A percentile compares a stretch with the other conserved stretches of the same genome.
phyloP scores from a whole-genome alignment of 306 rosid genomes.

The barrel medic (Medicago truncatula) region MtrunA17r5.0-ANR NC_053042.1:15039001-15039500 shows the following conservation, averaged over 20 bases:
- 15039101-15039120: neutral
- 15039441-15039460: slow-evolving; percentile 12
- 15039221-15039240: neutral
- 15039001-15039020: neutral
- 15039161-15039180: neutral
- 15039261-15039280: neutral
- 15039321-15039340: slow-evolving; percentile 17
- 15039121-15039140: neutral
- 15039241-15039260: too few relatives aligned
- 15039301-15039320: slow-evolving; percentile 3
- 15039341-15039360: neutral
- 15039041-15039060: neutral
- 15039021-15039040: neutral
- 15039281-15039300: neutral
- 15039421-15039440: slow-evolving; percentile 17
- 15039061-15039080: neutral
- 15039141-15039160: neutral
- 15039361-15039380: slow-evolving; percentile 27
- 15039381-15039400: neutral
- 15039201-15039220: slow-evolving; percentile 7
- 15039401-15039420: neutral
- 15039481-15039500: neutral
- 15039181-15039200: neutral
- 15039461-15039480: neutral
- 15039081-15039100: neutral